These are phyloP conservation scores for Saturnispora kantuleensis DNA, from an alignment of 805 yeast species.

Conservation along the genomic window DNA sequence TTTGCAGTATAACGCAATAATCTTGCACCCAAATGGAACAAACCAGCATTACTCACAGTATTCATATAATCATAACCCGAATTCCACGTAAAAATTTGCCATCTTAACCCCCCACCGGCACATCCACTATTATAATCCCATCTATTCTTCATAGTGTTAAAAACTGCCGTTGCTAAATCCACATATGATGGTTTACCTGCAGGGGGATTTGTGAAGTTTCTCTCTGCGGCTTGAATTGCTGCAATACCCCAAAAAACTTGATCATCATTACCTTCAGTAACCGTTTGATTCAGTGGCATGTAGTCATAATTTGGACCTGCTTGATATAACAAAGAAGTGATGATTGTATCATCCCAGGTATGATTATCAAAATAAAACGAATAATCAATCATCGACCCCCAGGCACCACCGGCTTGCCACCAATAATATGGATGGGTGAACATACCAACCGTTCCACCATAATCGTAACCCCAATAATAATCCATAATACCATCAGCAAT, in stretches of 20 bases:
- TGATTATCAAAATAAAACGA: slow-evolving; percentile 61
- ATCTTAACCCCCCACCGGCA: slow-evolving; percentile 73
- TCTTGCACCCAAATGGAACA: slow-evolving; percentile 81
- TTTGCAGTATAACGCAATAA: slow-evolving; percentile 76
- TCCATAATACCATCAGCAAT: slow-evolving; percentile 54
- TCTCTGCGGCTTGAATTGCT: slow-evolving; percentile 86
- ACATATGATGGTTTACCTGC: slow-evolving; percentile 64
- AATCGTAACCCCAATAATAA: slow-evolving; percentile 52
- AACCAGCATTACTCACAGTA: slow-evolving; percentile 81
- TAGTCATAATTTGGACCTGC: slow-evolving; percentile 66
- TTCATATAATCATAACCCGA: slow-evolving; percentile 91
- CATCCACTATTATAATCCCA: slow-evolving; percentile 68
- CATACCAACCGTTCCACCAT: slow-evolving; percentile 81
- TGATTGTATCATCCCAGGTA: slow-evolving; percentile 50
- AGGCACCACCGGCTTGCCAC: slow-evolving; percentile 99
- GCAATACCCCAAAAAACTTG: slow-evolving; percentile 97
- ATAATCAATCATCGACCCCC: slow-evolving; percentile 80
- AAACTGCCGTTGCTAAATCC: slow-evolving; percentile 76
- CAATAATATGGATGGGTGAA: slow-evolving; percentile 87
- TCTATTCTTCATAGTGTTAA: slow-evolving; percentile 79
- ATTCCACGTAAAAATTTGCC: slow-evolving; percentile 96
- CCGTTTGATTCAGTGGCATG: slow-evolving; percentile 79
- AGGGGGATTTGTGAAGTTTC: slow-evolving; percentile 68
- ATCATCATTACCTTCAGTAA: slow-evolving; percentile 96
- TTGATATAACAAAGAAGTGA: slow-evolving; percentile 61